These are phyloP conservation scores for Choiromyces venosus DNA, from an alignment of 495 filamentous ascomycete genomes.

Conservation along the genomic window DNA sequence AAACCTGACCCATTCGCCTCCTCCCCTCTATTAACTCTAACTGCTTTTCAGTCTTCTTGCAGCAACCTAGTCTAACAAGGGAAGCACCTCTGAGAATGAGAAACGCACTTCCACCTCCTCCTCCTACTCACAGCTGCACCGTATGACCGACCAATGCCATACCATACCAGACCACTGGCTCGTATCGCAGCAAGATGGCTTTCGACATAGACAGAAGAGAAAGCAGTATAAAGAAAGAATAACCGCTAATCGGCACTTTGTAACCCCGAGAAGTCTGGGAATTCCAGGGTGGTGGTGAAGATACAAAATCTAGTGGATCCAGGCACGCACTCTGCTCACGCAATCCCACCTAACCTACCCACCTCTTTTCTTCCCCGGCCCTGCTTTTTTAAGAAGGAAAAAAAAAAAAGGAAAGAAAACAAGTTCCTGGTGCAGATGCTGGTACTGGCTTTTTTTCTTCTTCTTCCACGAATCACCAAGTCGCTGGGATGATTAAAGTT, in stretches of 20 bases:
- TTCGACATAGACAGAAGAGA: neutral
- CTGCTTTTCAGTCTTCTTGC: neutral
- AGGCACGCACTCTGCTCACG: neutral
- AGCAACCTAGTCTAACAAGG: neutral
- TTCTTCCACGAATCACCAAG: too few relatives aligned
- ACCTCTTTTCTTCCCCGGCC: too few relatives aligned
- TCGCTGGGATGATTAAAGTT: too few relatives aligned
- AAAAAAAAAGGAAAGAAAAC: too few relatives aligned
- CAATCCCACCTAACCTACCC: neutral
- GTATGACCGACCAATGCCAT: neutral
- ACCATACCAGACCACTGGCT: neutral
- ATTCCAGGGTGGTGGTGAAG: neutral
- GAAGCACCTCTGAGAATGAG: neutral
- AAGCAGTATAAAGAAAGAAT: neutral
- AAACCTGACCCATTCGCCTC: neutral
- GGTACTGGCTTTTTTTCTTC: too few relatives aligned
- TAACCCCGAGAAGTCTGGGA: neutral
- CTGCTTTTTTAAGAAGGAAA: too few relatives aligned
- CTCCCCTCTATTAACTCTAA: neutral
- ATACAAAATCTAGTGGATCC: neutral
- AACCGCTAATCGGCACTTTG: neutral
- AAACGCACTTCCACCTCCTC: neutral
- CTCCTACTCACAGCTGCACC: neutral
- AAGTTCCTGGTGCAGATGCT: too few relatives aligned
- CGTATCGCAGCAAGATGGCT: neutral